Base-by-base conservation (phyloP, 352 stramenopile genomes). In the Phytophthora lateralis region DNA sequence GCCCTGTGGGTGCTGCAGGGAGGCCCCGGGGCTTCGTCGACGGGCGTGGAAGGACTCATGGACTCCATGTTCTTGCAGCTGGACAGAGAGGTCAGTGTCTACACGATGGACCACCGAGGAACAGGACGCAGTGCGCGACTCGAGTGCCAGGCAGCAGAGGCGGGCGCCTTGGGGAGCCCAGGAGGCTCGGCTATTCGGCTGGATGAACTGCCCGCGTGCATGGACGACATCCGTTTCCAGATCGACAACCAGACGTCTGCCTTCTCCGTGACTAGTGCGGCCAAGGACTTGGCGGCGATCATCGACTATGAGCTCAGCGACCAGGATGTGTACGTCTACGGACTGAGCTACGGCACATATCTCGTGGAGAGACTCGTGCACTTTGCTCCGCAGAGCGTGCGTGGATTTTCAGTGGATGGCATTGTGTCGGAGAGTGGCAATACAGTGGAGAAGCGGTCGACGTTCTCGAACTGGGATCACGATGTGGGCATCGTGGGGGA, bases 391-490 rank as follows among this genome's bases (percentile, higher is more conserved):
- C n/a, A 60, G 4, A 68, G 63, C 29, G 63, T 89, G 26, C 76
- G 69, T 20, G 80, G 75, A 1, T 90, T 86, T 39, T 63, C 75
- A 1, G 61, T 91, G 18, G 82, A 91, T 56, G 82, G 82, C 20
- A 86, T 89, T 64, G 73, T 91, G 3, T 89, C 82, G 6, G 80
- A 91, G 54, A 63, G 62, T 21, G 78, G 78, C 14, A 59, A 61
- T 15, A 78, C 78, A 2, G 69, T 80, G 17, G 78, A 88, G 41
- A 72, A 75, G 20, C 62, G 82, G 1, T 85, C 80, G 20, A 92
- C 82, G 41, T 91, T 91, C 53, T 91, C 85, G 12, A 90, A 91
- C 50, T 93, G 82, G 82, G 82, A 93, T 59, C 64, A 85, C 39
- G 85, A 93, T 49, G 78, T 93, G 7, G 77, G 76, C 15, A 51